A percentile compares a stretch with the other conserved stretches of the same genome.
phyloP scores from a whole-genome alignment of 805 yeast genomes.

The Candida awuae region DNA sequence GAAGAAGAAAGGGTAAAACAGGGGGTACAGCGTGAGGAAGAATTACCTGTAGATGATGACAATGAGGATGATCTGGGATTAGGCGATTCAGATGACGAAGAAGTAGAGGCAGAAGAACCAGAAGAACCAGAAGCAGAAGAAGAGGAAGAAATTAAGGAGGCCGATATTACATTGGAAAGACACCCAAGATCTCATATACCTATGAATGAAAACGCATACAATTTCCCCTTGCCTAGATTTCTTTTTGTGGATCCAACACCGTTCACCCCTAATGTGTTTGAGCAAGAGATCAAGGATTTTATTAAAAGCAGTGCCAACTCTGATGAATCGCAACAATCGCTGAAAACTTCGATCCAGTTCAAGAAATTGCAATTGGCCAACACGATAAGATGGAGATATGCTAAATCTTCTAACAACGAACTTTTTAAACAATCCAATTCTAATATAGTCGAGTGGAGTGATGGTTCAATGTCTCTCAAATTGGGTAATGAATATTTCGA shows the following conservation, averaged over 20 bases:
- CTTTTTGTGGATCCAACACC: slow-evolving; percentile 78
- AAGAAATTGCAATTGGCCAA: slow-evolving; percentile 35
- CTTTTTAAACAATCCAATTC: slow-evolving; percentile 83
- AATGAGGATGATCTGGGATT: slow-evolving; percentile 9
- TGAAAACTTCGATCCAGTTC: slow-evolving; percentile 41
- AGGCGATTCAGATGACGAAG: slow-evolving; percentile 20
- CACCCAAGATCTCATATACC: slow-evolving; percentile 40
- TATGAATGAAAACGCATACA: slow-evolving; percentile 26
- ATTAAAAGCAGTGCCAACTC: slow-evolving; percentile 29
- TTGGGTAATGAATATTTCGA: slow-evolving; percentile 86
- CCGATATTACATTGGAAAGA: slow-evolving; percentile 40
- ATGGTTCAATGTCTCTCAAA: slow-evolving; percentile 79
- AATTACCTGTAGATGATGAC: too few species aligned
- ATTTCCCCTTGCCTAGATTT: slow-evolving; percentile 72
- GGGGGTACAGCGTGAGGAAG: too few species aligned
- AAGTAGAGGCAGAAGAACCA: slow-evolving; percentile 32
- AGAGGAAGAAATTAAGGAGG: slow-evolving; percentile 25
- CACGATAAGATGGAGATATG: slow-evolving; percentile 91
- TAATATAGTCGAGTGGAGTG: slow-evolving; percentile 88
- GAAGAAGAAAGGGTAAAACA: background rate
- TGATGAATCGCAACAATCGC: slow-evolving; percentile 28
- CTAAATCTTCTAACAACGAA: slow-evolving; percentile 60
- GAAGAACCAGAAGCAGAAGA: slow-evolving; percentile 34
- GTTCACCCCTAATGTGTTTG: slow-evolving; percentile 57
- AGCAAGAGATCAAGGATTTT: slow-evolving; percentile 42